These are phyloP conservation scores for Rubia peregrina DNA, from an alignment of 305 asterid species.

Conservation along the genomic window DNA sequence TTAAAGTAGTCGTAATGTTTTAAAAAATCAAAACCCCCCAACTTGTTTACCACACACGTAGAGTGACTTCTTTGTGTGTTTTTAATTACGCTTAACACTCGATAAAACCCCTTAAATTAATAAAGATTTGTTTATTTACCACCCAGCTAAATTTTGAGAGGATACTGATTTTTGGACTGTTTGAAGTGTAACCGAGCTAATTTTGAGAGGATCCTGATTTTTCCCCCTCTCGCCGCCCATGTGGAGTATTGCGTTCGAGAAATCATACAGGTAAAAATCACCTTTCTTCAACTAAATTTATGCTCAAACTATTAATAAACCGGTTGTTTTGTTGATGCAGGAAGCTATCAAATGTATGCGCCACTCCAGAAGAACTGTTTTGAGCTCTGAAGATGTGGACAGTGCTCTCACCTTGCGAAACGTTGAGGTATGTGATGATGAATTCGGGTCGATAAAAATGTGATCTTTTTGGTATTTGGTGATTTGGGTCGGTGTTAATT, in stretches of 20 bases:
- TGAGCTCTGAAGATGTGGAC: conserved; percentile 85
- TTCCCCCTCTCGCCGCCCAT: conserved; percentile 82
- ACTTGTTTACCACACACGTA: too few species aligned
- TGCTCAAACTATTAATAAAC: background rate
- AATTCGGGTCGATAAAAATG: background rate
- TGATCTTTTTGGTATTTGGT: background rate
- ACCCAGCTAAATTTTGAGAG: too few species aligned
- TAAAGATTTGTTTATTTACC: too few species aligned
- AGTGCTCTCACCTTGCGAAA: conserved; percentile 82
- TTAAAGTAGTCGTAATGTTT: too few species aligned
- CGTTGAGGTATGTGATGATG: conserved; percentile 53
- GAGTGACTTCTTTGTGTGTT: too few species aligned
- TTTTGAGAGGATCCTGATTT: conserved; percentile 32
- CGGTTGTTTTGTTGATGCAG: conserved; percentile 28
- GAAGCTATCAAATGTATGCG: conserved; percentile 97
- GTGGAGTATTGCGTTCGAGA: conserved; percentile 92
- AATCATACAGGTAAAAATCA: conserved; percentile 71
- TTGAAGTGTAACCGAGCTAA: too few species aligned
- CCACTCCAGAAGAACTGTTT: conserved; percentile 86
- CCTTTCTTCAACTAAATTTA: background rate
- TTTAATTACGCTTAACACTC: too few species aligned
- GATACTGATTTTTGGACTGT: too few species aligned
- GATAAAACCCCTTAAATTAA: too few species aligned
- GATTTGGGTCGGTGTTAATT: conserved; percentile 17
- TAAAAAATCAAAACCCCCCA: too few species aligned